Base-by-base conservation (phyloP, 1,139 yeast genomes). In the Geotrichum siamense region DNA sequence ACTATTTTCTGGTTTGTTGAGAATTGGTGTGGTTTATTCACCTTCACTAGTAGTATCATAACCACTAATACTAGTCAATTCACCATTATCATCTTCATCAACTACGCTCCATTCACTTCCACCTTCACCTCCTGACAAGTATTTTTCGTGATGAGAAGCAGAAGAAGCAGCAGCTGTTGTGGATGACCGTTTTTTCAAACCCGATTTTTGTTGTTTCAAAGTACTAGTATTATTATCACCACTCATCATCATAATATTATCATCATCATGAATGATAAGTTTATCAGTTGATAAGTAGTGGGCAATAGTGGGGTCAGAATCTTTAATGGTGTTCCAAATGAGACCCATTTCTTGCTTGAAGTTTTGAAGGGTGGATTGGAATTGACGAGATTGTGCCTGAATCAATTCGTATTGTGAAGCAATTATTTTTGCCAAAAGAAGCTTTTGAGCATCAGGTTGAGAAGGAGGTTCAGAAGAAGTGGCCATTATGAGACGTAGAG, bases 1-100 rank as follows among this genome's bases (percentile, higher is more conserved):
- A n/a, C n/a, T n/a, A n/a, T n/a, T n/a, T n/a, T n/a, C n/a, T n/a
- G n/a, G n/a, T n/a, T n/a, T n/a, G n/a, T n/a, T n/a, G n/a, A n/a
- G n/a, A n/a, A n/a, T n/a, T n/a, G n/a, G n/a, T n/a, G n/a, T n/a
- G n/a, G n/a, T n/a, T 16, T 30, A 30, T 5, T 47, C 94, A 82
- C 61, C 93, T 33, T 53, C 55, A 40, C 55, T 52, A 28, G 46
- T 45, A 25, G 52, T 54, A 28, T 52, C 55, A 39, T 53, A 53
- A 9, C 56, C 56, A 28, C 55, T 52, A n/a, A 53, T 43, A 35
- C 54, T 51, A 20, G 56, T 53, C 13, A 52, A 47, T 37, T 50
- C 55, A 12, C 47, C 45, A 22, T 51, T 54, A 19, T 49, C 54
- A 20, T 52, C 54, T 39, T 51, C 55, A 30, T 51, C 55, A 10